These are phyloP conservation scores for Thielaviopsis ethacetica DNA, from an alignment of 2,329 filamentous ascomycete genomes.

Conservation along the genomic window DNA sequence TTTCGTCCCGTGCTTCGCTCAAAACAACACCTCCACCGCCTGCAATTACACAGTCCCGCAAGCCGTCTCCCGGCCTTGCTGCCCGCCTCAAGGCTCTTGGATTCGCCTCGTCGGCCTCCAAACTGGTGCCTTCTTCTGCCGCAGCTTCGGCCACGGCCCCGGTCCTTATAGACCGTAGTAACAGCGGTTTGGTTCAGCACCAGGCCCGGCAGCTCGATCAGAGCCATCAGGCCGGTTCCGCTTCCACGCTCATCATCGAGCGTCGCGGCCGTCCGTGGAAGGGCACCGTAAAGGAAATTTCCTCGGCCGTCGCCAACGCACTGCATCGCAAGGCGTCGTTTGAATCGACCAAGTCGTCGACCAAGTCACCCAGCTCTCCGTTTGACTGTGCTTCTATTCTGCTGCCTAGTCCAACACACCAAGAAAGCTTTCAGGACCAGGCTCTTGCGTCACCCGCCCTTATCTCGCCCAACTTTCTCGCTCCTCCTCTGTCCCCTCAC, in stretches of 20 bases:
- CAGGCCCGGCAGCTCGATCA: constrained; percentile 55
- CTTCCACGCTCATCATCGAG: constrained; percentile 32
- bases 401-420: constrained; percentile 15
- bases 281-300: constrained; percentile 34
- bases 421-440: constrained; percentile 12
- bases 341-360: constrained; percentile 13
- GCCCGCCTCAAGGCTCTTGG: constrained; percentile 49
- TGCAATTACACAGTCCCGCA: constrained; percentile 27
- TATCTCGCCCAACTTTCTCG: constrained; percentile 9
- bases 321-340: constrained; percentile 7
- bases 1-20: constrained; percentile 13
- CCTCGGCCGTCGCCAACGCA: constrained; percentile 14
- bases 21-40: constrained; percentile 15
- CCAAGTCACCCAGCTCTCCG: not conserved
- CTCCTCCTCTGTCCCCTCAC: constrained; percentile 18
- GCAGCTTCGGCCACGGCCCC: constrained; percentile 12
- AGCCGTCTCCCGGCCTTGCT: constrained; percentile 47
- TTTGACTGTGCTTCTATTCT: constrained; percentile 14
- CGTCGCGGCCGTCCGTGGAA: constrained; percentile 58
- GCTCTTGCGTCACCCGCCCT: constrained; percentile 4
- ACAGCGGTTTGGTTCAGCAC: constrained; percentile 54
- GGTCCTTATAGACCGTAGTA: constrained; percentile 32
- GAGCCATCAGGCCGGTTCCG: constrained; percentile 42
- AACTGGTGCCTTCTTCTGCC: constrained; percentile 17
- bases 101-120: constrained; percentile 27